Evolutionary conservation across 345 rosid genomes (phyloP).

Genomic region (Populus nigra): DNA sequence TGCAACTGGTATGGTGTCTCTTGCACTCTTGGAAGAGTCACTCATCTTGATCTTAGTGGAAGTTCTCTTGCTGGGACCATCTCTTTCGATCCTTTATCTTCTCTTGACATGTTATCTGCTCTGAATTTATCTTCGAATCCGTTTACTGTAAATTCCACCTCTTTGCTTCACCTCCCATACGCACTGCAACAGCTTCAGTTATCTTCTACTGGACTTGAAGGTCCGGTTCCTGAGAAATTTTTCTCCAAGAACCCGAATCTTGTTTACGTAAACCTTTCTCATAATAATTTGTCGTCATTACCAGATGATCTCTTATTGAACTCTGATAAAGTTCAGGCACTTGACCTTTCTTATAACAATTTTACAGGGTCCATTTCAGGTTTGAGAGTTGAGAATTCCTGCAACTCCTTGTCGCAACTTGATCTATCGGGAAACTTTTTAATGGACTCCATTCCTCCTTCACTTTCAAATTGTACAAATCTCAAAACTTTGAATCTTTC

Average conservation of each 20-base stretch:
- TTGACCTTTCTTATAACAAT: conserved; percentile 81
- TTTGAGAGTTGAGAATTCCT: conserved; percentile 50
- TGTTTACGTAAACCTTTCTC: conserved; percentile 48
- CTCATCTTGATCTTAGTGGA: conserved; percentile 65
- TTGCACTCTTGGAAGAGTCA: conserved; percentile 63
- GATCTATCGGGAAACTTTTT: conserved; percentile 70
- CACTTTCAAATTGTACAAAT: conserved; percentile 72
- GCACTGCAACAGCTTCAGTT: conserved; percentile 64
- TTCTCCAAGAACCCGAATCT: conserved; percentile 60
- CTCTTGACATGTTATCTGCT: conserved; percentile 57
- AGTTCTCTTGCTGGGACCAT: conserved; percentile 51
- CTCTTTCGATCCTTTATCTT: conserved; percentile 53
- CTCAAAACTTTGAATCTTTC: conserved; percentile 65
- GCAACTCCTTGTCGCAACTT: conserved; percentile 57
- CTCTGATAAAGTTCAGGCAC: conserved; percentile 59
- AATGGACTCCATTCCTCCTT: conserved; percentile 49
- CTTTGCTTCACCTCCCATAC: conserved; percentile 70
- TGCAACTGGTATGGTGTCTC: conserved; percentile 77
- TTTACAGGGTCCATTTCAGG: conserved; percentile 78
- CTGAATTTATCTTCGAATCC: conserved; percentile 60
- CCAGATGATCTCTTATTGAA: conserved; percentile 53
- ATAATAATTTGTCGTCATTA: conserved; percentile 59
- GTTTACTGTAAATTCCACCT: conserved; percentile 58
- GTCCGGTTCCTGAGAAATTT: conserved; percentile 55
- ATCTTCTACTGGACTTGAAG: conserved; percentile 58